These are phyloP conservation scores for Athelia sp. DNA, from an alignment of 1,284 basidiomycete genomes.

Conservation along the genomic window DNA sequence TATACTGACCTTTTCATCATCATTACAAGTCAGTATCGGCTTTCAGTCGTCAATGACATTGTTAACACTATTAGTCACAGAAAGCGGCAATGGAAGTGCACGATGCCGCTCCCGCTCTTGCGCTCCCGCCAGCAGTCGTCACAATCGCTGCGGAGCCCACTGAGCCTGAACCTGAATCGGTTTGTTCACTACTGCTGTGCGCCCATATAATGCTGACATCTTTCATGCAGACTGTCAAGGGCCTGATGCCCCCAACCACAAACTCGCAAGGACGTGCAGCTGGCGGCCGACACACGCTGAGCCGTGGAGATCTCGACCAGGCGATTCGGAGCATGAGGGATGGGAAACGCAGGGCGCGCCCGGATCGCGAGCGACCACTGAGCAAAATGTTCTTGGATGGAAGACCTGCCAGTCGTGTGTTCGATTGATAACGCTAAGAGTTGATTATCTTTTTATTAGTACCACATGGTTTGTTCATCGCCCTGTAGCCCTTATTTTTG, in stretches of 20 bases:
- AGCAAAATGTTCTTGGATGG: constrained; percentile 84
- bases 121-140: too few species aligned
- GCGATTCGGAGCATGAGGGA: constrained; percentile 78
- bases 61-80: constrained; percentile 29
- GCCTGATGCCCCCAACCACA: constrained; percentile 22
- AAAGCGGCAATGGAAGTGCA: constrained; percentile 75
- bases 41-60: background rate
- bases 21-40: constrained; percentile 49
- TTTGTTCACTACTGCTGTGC: constrained; percentile 12
- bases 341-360: constrained; percentile 52
- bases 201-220: background rate
- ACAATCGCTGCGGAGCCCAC: too few species aligned
- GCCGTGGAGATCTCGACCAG: constrained; percentile 75
- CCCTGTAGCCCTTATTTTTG: too few species aligned
- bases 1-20: constrained; percentile 69
- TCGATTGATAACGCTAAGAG: constrained; percentile 3
- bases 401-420: background rate
- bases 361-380: constrained; percentile 32
- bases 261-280: constrained; percentile 35
- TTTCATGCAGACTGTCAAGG: constrained; percentile 34
- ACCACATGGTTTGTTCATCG: too few species aligned
- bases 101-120: constrained; percentile 30
- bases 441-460: too few species aligned
- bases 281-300: constrained; percentile 43
- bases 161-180: constrained; percentile 22